Percentiles rank a stretch among this genome's conserved stretches.
These are phyloP conservation scores for Aquilaria yunnanensis DNA, from an alignment of 345 rosid genomes.

Conservation along the genomic window DNA sequence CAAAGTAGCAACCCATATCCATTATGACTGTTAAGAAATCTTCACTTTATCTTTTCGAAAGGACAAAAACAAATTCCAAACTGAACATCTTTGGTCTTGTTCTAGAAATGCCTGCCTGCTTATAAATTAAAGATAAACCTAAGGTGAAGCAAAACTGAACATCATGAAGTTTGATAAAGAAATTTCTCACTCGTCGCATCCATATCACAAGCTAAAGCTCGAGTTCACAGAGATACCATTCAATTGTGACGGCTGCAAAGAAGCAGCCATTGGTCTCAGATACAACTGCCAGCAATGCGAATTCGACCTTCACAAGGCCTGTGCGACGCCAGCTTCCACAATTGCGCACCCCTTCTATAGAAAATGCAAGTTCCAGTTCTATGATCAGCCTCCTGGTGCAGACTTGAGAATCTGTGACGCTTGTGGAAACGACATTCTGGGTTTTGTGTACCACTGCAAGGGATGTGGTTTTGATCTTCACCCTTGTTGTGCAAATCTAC, in stretches of 20 bases:
- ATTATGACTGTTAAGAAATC: slow-evolving; percentile 1
- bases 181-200: slow-evolving; percentile 38
- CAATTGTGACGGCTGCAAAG: slow-evolving; percentile 45
- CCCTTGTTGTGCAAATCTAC: slow-evolving; percentile 42
- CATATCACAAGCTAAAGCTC: slow-evolving; percentile 32
- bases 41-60: not conserved
- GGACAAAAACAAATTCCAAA: not conserved
- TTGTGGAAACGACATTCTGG: slow-evolving; percentile 26
- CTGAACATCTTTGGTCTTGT: not conserved
- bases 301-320: slow-evolving; percentile 37
- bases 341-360: slow-evolving; percentile 30
- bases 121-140: not conserved
- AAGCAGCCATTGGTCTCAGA: slow-evolving; percentile 38
- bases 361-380: slow-evolving; percentile 30
- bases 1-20: slow-evolving; percentile 11
- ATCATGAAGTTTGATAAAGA: slow-evolving; percentile 41
- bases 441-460: slow-evolving; percentile 37
- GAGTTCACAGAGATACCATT: slow-evolving; percentile 36
- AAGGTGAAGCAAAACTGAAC: not conserved
- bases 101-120: slow-evolving; percentile 1
- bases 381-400: slow-evolving; percentile 16
- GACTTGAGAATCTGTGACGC: slow-evolving; percentile 28
- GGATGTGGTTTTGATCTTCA: slow-evolving; percentile 40
- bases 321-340: slow-evolving; percentile 20
- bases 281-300: slow-evolving; percentile 34